These are phyloP conservation scores for Colletotrichum destructivum DNA, from an alignment of 2,329 filamentous ascomycete genomes.

Conservation along the genomic window DNA sequence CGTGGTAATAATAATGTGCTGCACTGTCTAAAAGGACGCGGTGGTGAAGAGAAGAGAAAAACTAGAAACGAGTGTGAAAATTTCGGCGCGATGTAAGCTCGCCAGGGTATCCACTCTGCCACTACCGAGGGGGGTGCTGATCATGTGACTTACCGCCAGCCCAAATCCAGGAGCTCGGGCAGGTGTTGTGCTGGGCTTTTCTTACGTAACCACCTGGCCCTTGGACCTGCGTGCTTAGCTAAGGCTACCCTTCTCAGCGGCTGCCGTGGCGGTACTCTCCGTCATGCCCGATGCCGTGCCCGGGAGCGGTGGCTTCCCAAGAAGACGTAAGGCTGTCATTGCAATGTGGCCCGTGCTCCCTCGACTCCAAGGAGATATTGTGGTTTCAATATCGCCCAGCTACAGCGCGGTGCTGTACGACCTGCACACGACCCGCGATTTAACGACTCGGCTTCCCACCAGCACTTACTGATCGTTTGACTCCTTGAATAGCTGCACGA, in stretches of 20 bases:
- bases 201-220: not conserved
- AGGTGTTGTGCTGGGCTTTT: no score
- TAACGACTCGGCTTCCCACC: conserved; percentile 21
- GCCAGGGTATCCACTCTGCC: conserved; percentile 10
- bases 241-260: not conserved
- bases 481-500: conserved; percentile 14
- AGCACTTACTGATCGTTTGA: conserved; percentile 15
- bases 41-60: conserved; percentile 63
- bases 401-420: conserved; percentile 18
- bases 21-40: conserved; percentile 91
- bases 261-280: conserved; percentile 4
- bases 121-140: not conserved
- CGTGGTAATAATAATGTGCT: conserved; percentile 76
- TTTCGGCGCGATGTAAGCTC: conserved; percentile 40
- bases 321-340: conserved; percentile 35
- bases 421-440: conserved; percentile 27
- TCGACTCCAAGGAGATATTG: conserved; percentile 41
- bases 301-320: conserved; percentile 5
- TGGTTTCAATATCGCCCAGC: conserved; percentile 43
- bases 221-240: not conserved
- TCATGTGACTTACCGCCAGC: conserved; percentile 36
- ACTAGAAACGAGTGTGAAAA: conserved; percentile 49
- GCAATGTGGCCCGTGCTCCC: conserved; percentile 28
- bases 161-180: not conserved
- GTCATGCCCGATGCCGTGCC: not conserved